These are phyloP conservation scores for Alternaria sp. DNA, from an alignment of 2,329 filamentous ascomycete genomes.

Conservation along the genomic window DNA sequence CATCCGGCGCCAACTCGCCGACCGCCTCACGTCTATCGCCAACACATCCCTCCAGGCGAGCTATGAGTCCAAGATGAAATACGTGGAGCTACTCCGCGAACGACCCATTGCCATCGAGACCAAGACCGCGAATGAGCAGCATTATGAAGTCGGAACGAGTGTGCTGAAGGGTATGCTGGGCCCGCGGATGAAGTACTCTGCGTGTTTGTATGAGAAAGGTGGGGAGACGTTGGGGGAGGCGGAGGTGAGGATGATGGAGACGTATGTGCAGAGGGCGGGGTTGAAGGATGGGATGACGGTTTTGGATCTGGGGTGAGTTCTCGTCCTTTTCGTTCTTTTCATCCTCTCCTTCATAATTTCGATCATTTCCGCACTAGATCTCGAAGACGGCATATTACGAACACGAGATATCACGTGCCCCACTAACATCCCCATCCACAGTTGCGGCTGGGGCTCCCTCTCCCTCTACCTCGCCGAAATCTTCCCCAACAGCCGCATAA, in stretches of 20 bases:
- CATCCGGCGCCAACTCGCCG: constrained; percentile 69
- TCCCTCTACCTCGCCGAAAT: constrained; percentile 70
- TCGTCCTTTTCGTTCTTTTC: constrained; percentile 17
- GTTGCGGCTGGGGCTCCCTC: constrained; percentile 73
- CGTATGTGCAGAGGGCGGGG: constrained; percentile 67
- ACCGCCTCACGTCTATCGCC: constrained; percentile 64
- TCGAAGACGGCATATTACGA: neutral
- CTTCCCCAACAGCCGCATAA: constrained; percentile 67
- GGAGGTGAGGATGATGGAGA: constrained; percentile 69
- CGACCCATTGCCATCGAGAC: constrained; percentile 74
- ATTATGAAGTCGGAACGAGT: constrained; percentile 74
- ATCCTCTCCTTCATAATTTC: neutral
- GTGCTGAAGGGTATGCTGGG: constrained; percentile 68
- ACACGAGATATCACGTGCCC: neutral
- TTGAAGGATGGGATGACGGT: constrained; percentile 67
- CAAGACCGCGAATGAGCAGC: constrained; percentile 69
- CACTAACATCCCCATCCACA: constrained; percentile 34
- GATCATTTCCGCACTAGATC: neutral
- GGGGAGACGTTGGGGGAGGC: constrained; percentile 65
- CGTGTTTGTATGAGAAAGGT: constrained; percentile 67
- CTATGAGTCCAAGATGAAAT: constrained; percentile 68
- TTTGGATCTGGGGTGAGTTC: constrained; percentile 65
- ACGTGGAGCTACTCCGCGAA: constrained; percentile 64
- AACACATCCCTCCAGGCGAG: constrained; percentile 60
- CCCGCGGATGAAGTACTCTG: constrained; percentile 76